Percentiles rank a stretch among this genome's conserved stretches.
phyloP scores from a whole-genome alignment of 495 filamentous ascomycete genomes.

The Penicillium herquei region DNA sequence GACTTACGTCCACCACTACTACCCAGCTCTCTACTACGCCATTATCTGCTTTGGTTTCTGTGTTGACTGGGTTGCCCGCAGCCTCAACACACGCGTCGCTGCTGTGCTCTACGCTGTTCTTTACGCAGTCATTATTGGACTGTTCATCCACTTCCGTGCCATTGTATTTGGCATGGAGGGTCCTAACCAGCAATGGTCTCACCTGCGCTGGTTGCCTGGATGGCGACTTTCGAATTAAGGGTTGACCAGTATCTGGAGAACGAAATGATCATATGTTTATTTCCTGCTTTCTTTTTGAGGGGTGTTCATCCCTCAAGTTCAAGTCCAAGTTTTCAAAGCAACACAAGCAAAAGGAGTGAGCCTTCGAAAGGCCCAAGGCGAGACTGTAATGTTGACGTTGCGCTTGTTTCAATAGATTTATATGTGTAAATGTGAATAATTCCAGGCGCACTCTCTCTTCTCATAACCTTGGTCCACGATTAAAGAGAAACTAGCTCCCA shows the following conservation, averaged over 20 bases:
- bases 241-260: background rate
- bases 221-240: slow-evolving; percentile 53
- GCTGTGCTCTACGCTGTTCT: slow-evolving; percentile 66
- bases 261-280: background rate
- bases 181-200: slow-evolving; percentile 74
- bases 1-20: slow-evolving; percentile 99
- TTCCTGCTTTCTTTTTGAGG: background rate
- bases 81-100: slow-evolving; percentile 55
- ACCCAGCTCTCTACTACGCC: slow-evolving; percentile 97
- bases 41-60: slow-evolving; percentile 88
- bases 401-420: slow-evolving; percentile 1
- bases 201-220: slow-evolving; percentile 84
- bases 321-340: too few relatives aligned
- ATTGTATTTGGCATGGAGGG: slow-evolving; percentile 97
- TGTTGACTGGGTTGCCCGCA: slow-evolving; percentile 74
- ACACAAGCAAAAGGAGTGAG: background rate
- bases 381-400: background rate
- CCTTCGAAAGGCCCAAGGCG: background rate
- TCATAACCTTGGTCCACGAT: background rate
- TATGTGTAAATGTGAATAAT: background rate
- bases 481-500: too few relatives aligned
- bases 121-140: slow-evolving; percentile 68
- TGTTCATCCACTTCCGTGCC: slow-evolving; percentile 88
- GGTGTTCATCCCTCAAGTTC: too few relatives aligned
- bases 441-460: background rate